Evolutionary conservation across 805 yeast species (phyloP), one percentile per base, ranked within the genome.

Genomic region (Saccharomycopsis fodiens): DNA sequence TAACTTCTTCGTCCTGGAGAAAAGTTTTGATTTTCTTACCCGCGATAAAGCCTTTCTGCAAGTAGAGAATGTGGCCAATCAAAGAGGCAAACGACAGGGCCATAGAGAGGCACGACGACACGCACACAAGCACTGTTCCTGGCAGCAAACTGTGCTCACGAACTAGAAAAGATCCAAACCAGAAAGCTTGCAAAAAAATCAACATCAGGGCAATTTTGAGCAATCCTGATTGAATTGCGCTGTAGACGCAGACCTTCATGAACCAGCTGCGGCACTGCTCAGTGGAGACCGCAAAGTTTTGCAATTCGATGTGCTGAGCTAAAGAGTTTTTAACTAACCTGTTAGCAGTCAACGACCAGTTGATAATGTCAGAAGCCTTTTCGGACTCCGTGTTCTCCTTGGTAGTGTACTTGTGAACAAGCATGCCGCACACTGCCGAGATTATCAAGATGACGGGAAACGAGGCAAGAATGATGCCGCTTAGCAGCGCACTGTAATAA

Each of bases 141-240:
- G 86, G 65, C 1, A 66, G 54, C 12, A 79, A 58, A 6, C 72
- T 67, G 0, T 77, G 76, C 3, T 63, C 60, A 30, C 63, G 61
- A 2, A 87, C 80, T 67, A 85, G 72, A 38, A 69, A 69, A 23
- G 82, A 74, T 1, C 97, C 99, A 64, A 82, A 91, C 86, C 95
- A 88, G 55, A 93, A 85, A 0, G 91, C 94, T 61, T 86, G 96
- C 2, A 89, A 84, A 66, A 91, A 88, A 79, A 88, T 80, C 57
- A 79, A 59, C 32, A 86, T 65, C 0, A 82, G 71, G 3, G 89
- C 53, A 20, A 74, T 63, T 54, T 81, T 74, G 42, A 82, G 61
- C 0, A 74, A 36, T 0, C 84, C 81, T 19, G 73, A 60, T 57
- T 86, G 88, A 0, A 73, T 56, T 10, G 79, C 66, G 3, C 76